A percentile compares a stretch with the other conserved stretches of the same genome.
These are phyloP conservation scores for Ogataea trehalophila DNA, from an alignment of 805 yeast species.

Conservation along the genomic window DNA sequence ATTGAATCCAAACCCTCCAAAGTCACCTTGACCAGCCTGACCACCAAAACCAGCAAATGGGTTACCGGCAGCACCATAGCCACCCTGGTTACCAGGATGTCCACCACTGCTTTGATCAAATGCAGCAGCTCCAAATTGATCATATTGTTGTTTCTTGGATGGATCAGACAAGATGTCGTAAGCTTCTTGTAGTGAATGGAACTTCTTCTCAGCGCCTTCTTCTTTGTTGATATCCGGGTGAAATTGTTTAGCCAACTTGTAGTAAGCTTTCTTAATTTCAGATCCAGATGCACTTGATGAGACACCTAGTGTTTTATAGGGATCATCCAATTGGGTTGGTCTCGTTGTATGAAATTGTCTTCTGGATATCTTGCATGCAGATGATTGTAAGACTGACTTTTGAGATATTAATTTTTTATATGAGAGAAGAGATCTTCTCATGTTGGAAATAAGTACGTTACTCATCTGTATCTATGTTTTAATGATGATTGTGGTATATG, in stretches of 20 bases:
- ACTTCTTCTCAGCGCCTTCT: conserved; percentile 77
- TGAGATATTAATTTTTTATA: too few relatives aligned
- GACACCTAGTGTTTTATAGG: conserved; percentile 81
- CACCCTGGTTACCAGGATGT: conserved; percentile 36
- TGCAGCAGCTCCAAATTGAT: conserved; percentile 86
- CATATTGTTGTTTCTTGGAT: conserved; percentile 81
- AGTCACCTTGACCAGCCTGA: conserved; percentile 20
- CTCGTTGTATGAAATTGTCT: conserved; percentile 42
- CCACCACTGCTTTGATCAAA: conserved; percentile 58
- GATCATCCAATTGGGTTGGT: conserved; percentile 47
- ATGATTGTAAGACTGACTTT: background rate
- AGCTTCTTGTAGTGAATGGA: conserved; percentile 91
- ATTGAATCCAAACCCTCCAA: conserved; percentile 29
- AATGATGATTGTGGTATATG: background rate
- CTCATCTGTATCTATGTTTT: background rate
- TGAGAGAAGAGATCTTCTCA: background rate
- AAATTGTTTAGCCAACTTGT: conserved; percentile 84
- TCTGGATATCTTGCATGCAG: background rate
- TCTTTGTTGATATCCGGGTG: conserved; percentile 98
- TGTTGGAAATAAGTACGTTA: background rate
- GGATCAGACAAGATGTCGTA: conserved; percentile 88
- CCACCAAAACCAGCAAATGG: conserved; percentile 41
- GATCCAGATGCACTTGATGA: conserved; percentile 61
- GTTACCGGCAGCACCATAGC: conserved; percentile 40
- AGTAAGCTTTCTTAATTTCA: conserved; percentile 94